A percentile compares a stretch with the other conserved stretches of the same genome.
Evolutionary conservation across 805 yeast species (phyloP).

Genomic region (Candida chauliodis): DNA sequence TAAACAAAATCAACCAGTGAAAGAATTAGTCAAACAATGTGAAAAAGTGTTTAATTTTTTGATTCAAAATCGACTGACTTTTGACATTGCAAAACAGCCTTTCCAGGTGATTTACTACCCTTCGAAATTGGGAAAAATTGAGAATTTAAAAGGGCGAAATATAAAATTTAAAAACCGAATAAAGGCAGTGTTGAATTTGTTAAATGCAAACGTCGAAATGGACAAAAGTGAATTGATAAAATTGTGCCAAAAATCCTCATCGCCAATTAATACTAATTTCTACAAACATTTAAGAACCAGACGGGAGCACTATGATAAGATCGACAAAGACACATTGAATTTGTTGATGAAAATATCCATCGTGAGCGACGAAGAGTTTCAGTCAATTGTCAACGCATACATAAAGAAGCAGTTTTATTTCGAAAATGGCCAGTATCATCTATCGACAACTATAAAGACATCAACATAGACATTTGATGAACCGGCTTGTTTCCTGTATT

Average conservation of each 20-base stretch:
- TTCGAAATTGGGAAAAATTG: conserved; percentile 28
- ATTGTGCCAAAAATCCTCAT: conserved; percentile 14
- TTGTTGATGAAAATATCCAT: conserved; percentile 7
- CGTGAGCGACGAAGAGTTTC: conserved; percentile 25
- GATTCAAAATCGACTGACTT: conserved; percentile 12
- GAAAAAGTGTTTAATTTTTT: conserved; percentile 20
- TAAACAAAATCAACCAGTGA: background rate
- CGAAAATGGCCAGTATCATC: conserved; percentile 11
- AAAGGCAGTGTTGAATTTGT: conserved; percentile 18
- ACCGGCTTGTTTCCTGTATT: too few species aligned
- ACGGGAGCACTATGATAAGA: conserved; percentile 11
- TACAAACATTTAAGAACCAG: conserved; percentile 5
- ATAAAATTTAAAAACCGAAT: conserved; percentile 22
- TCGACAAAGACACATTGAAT: conserved; percentile 2
- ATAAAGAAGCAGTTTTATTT: conserved; percentile 23
- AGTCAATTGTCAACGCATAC: conserved; percentile 22
- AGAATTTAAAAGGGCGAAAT: conserved; percentile 25
- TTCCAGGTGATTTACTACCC: conserved; percentile 32
- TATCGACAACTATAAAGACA: too few species aligned
- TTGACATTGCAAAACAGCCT: conserved; percentile 22
- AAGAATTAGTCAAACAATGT: conserved; percentile 12
- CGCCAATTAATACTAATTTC: conserved; percentile 6
- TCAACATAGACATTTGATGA: too few species aligned
- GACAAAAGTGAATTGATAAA: conserved; percentile 13
- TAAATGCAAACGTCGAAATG: conserved; percentile 21